phyloP scores from a whole-genome alignment of 495 filamentous ascomycete genomes.

The Aspergillus asperescens region DNA sequence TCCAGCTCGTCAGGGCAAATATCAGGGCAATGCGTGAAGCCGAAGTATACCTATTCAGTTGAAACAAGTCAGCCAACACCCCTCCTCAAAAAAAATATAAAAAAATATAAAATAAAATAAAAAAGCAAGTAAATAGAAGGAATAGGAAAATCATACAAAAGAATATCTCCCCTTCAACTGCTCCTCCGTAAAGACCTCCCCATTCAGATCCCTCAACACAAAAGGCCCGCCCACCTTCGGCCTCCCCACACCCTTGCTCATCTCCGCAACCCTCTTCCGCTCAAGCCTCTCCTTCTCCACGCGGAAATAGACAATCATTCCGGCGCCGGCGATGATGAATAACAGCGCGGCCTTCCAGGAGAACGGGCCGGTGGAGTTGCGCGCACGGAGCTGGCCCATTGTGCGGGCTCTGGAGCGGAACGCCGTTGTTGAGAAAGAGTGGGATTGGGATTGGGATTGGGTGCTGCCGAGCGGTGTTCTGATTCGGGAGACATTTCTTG shows the following conservation, averaged over 20 bases:
- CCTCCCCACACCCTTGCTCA: conserved; percentile 83
- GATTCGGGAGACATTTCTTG: conserved; percentile 14
- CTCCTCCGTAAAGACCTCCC: conserved; percentile 65
- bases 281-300: conserved; percentile 84
- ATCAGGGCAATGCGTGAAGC: conserved; percentile 96
- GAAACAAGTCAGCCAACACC: neutral
- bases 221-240: conserved; percentile 92
- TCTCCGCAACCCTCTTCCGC: conserved; percentile 77
- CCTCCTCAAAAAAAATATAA: neutral
- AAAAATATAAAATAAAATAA: neutral
- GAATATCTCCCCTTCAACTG: conserved; percentile 83
- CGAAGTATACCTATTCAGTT: conserved; percentile 74
- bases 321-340: conserved; percentile 72
- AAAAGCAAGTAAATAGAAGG: neutral
- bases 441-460: neutral
- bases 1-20: conserved; percentile 99
- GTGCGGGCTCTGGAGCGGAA: conserved; percentile 29
- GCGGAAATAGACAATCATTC: conserved; percentile 83
- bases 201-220: conserved; percentile 73
- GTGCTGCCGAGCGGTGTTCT: conserved; percentile 3
- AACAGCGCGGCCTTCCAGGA: conserved; percentile 82
- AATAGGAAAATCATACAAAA: conserved; percentile 44
- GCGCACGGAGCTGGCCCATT: conserved; percentile 41
- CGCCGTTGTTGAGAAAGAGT: conserved; percentile 32
- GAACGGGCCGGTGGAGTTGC: conserved; percentile 60